Evolutionary conservation across 2,329 filamentous ascomycete species (phyloP).

Genomic region (Colletotrichum liriopes): DNA sequence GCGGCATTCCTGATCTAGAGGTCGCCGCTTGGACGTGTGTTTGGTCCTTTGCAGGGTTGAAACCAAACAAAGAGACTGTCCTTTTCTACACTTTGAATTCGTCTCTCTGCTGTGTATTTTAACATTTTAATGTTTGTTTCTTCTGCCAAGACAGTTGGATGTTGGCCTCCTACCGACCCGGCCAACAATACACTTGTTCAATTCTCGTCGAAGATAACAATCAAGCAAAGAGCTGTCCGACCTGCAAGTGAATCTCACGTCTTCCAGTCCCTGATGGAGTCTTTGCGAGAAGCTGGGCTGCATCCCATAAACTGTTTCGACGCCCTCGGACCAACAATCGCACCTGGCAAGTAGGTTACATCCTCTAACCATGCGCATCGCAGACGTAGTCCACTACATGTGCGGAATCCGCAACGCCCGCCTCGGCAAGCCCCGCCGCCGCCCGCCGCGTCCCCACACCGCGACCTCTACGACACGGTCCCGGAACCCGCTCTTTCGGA

Average conservation of each 20-base stretch:
- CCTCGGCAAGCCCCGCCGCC: constrained; percentile 18
- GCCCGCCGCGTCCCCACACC: constrained; percentile 12
- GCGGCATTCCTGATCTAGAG: not conserved
- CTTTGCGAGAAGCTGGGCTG: not conserved
- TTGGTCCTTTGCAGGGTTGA: not conserved
- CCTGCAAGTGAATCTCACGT: not conserved
- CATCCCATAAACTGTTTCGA: not conserved
- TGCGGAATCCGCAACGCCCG: constrained; percentile 29
- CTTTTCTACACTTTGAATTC: not conserved
- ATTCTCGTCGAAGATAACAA: not conserved
- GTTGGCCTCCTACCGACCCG: not conserved
- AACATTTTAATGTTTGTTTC: not conserved
- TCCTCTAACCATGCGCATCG: constrained; percentile 8
- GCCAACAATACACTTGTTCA: not conserved
- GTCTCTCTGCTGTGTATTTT: not conserved
- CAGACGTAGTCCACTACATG: constrained; percentile 12
- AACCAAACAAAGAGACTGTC: not conserved
- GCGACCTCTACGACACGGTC: constrained; percentile 15
- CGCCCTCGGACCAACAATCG: fast-evolving
- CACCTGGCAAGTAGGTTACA: not conserved
- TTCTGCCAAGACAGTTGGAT: not conserved
- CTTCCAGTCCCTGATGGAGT: not conserved
- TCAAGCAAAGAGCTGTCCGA: not conserved
- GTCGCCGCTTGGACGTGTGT: not conserved
- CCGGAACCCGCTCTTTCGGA: constrained; percentile 11